Evolutionary conservation across 73 alveolate genomes (phyloP), one percentile per base, ranked within the genome.

Genomic region (Breviolum minutum): DNA sequence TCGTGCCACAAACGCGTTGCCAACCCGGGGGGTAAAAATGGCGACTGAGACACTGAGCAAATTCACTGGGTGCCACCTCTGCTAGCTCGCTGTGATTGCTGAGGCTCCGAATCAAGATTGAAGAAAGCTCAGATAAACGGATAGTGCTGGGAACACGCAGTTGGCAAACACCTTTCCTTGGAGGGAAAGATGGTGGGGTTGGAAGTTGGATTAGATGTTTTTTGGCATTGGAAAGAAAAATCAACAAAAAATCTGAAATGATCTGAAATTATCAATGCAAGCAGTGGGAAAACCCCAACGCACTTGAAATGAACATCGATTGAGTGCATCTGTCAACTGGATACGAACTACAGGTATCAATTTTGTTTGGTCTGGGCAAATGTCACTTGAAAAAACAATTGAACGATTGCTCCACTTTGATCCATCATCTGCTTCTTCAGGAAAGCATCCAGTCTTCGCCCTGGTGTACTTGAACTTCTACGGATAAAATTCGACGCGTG

Each of bases 111-210:
- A 91, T 73, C 88, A 91, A 30, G 9, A 71, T 60, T 62, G 87
- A 60, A 0, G 97, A 91, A 20, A 91, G 97, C 88, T 91, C 97
- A 22, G 97, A 70, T 26, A 91, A 63, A 9, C 97, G 97, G 29
- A 63, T 70, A 22, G 97, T 91, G 97, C 97, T 91, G 27, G 97
- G 97, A 79, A 91, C 97, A 14, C 97, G 83, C 62, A 91, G 84
- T 13, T 22, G 88, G 19, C 83, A 19, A 17, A 63, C 8, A 22
- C 97, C 87, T 30, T 91, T 91, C 96, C 81, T 77, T 14, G 30
- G 30, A 40, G 54, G 5, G 3, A 40, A 40, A 40, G 54, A 40
- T 40, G 54, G 54, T 40, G 54, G 54, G 5, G 54, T 40, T 40
- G 54, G 68, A 66, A n/a, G n/a, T 6, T 40, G 24, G 19, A 80